phyloP scores from a whole-genome alignment of 1,284 basidiomycete species.

The Pholiota adiposa region DNA sequence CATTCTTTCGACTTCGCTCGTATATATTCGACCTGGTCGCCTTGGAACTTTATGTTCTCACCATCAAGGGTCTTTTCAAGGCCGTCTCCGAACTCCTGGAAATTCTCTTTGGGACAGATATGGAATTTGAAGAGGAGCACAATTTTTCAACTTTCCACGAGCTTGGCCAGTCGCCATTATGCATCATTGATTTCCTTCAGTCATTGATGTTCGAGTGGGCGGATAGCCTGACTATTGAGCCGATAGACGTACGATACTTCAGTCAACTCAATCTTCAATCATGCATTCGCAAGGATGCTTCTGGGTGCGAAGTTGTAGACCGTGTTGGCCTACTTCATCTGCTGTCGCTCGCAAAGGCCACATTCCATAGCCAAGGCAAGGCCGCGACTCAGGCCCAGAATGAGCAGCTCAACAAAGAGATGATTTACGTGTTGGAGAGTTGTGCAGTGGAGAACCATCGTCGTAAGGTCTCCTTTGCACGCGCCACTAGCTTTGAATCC shows the following conservation, averaged over 20 bases:
- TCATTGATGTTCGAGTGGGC: constrained; percentile 89
- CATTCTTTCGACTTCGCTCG: constrained; percentile 84
- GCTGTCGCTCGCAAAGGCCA: constrained; percentile 61
- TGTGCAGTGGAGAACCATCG: constrained; percentile 88
- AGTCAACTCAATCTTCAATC: constrained; percentile 74
- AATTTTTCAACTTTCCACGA: constrained; percentile 65
- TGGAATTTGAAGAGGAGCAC: constrained; percentile 55
- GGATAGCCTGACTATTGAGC: constrained; percentile 68
- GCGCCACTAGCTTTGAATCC: constrained; percentile 73
- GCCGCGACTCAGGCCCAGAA: constrained; percentile 66
- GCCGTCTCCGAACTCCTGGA: constrained; percentile 74
- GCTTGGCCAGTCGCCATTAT: constrained; percentile 79
- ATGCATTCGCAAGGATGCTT: constrained; percentile 72
- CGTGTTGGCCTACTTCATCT: constrained; percentile 70
- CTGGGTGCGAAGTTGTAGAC: constrained; percentile 86
- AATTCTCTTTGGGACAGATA: constrained; percentile 74
- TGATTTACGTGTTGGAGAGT: constrained; percentile 77
- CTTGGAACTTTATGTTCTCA: constrained; percentile 88
- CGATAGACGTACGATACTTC: constrained; percentile 71
- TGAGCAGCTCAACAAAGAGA: constrained; percentile 76
- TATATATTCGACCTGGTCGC: constrained; percentile 88
- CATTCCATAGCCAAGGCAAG: constrained; percentile 69
- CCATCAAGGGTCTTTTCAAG: constrained; percentile 75
- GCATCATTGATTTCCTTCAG: constrained; percentile 87
- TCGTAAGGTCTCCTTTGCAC: constrained; percentile 76